Percentiles rank a stretch among this genome's conserved stretches.
Evolutionary conservation across 2,329 filamentous ascomycete genomes (phyloP).

Genomic region (Pseudopithomyces maydicus): DNA sequence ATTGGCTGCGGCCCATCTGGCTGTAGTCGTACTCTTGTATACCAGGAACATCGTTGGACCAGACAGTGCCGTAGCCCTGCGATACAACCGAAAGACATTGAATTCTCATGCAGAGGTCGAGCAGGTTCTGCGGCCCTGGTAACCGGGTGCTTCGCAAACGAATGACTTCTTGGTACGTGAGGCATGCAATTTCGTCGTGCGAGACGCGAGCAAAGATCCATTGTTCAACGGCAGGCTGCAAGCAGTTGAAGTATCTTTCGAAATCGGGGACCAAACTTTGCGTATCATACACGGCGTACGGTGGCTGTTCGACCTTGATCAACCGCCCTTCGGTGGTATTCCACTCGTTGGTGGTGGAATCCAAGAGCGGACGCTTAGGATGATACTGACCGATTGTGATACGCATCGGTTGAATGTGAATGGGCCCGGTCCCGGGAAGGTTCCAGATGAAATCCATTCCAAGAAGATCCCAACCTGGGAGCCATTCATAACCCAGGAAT

Average conservation of each 20-base stretch:
- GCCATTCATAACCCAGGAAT: slow-evolving; percentile 38
- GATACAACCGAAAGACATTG: slow-evolving; percentile 43
- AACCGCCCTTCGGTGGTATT: slow-evolving; percentile 33
- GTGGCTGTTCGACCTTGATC: slow-evolving; percentile 33
- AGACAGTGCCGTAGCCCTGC: slow-evolving; percentile 44
- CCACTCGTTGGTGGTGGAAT: slow-evolving; percentile 38
- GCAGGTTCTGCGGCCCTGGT: slow-evolving; percentile 20
- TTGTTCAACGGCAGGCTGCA: slow-evolving; percentile 34
- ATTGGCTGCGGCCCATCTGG: slow-evolving; percentile 34
- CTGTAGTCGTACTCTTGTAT: slow-evolving; percentile 39
- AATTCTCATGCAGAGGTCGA: slow-evolving; percentile 38
- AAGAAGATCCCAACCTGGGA: slow-evolving; percentile 27
- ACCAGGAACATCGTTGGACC: slow-evolving; percentile 35
- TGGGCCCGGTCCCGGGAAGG: slow-evolving; percentile 39
- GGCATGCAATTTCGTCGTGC: slow-evolving; percentile 32
- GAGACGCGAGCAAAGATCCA: slow-evolving; percentile 39
- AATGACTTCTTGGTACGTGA: slow-evolving; percentile 40
- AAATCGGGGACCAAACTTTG: slow-evolving; percentile 30
- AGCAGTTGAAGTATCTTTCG: slow-evolving; percentile 33
- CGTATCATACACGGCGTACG: slow-evolving; percentile 43
- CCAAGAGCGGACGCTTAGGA: slow-evolving; percentile 30
- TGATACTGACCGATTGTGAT: slow-evolving; percentile 35
- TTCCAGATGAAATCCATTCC: slow-evolving; percentile 43
- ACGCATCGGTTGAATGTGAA: slow-evolving; percentile 29
- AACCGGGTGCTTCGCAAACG: slow-evolving; percentile 28